Percentiles rank a stretch among this genome's conserved stretches.
Evolutionary conservation across 2,329 filamentous ascomycete species (phyloP).

Genomic region (Penicillium digitatum): DNA sequence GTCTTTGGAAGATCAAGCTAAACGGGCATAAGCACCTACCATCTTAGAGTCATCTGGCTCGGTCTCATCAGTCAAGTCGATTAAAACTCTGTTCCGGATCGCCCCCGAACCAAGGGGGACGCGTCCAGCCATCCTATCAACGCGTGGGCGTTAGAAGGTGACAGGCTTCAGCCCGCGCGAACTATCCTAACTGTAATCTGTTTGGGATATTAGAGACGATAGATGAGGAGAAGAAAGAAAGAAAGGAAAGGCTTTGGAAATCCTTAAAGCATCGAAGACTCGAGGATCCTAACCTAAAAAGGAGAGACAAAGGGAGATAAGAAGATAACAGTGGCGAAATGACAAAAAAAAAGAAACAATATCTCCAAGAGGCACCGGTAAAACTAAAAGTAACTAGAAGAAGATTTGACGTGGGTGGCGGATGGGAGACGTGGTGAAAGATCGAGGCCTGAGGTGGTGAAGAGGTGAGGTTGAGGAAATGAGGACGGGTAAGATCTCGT

Average conservation of each 20-base stretch:
- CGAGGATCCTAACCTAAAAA: not conserved
- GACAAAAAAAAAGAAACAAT: not conserved
- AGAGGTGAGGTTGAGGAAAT: not conserved
- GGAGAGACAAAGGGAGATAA: not conserved
- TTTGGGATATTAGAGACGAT: not conserved
- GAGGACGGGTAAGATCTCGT: not conserved
- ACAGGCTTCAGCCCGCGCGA: not conserved
- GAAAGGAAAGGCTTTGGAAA: not conserved
- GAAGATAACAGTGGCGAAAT: not conserved
- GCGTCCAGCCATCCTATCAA: not conserved
- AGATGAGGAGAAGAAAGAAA: not conserved
- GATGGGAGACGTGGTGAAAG: not conserved
- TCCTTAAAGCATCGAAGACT: not conserved
- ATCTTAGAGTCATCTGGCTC: not conserved
- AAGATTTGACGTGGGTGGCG: not conserved
- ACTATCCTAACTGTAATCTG: not conserved
- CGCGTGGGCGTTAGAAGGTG: not conserved
- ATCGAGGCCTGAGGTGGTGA: not conserved
- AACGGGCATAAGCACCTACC: not conserved
- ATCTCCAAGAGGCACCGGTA: not conserved
- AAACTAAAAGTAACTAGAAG: not conserved
- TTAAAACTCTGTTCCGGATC: not conserved
- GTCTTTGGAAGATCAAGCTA: not conserved
- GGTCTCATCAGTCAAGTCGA: constrained; percentile 1
- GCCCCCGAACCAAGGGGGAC: not conserved